Evolutionary conservation across 1,139 yeast genomes (phyloP), one percentile per base, ranked within the genome.

Genomic region (Geotrichum siamense): DNA sequence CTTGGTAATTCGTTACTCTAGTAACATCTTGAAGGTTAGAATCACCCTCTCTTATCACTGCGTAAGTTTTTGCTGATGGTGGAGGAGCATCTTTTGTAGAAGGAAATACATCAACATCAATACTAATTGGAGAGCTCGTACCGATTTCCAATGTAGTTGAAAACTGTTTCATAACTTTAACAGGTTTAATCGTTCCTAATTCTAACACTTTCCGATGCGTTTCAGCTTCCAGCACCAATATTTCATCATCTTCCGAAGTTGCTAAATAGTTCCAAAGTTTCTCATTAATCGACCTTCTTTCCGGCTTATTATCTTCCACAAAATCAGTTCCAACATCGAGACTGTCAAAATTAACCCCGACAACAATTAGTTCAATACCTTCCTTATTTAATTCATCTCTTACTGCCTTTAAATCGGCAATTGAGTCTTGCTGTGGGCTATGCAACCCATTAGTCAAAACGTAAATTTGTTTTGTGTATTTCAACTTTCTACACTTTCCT

Each of bases 81-180:
- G 67, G 58, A 10, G 63, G 56, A 3, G 78, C 81, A 1, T 61
- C 55, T 49, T 78, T 75, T 0, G 75, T 72, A 3, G 82, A 81
- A 0, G 91, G 84, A 53, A 66, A 83, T 0, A 82, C 78, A 52
- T 80, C 85, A 0, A 82, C 79, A 15, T 64, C 61, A n/a, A 58
- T 53, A 4, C 50, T 49, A 19, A 57, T 25, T 15, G 56, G 55
- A 1, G 43, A 46, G 1, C 49, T 39, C 33, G 52, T 52, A 5
- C 77, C 79, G 28, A 75, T 55, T 3, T 69, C 59, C 10, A 76
- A 56, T 6, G 49, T 49, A 1, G 78, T 77, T 17, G 56, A 55
- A 53, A 61, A 72, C 8, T 58, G 50, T 15, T 61, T 55, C 21
- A 70, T 54, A 0, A 78, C 75, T 22, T 65, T 62, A 1, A 68